Evolutionary conservation across 2,329 filamentous ascomycete species (phyloP).

Genomic region (Beauveria varroae): DNA sequence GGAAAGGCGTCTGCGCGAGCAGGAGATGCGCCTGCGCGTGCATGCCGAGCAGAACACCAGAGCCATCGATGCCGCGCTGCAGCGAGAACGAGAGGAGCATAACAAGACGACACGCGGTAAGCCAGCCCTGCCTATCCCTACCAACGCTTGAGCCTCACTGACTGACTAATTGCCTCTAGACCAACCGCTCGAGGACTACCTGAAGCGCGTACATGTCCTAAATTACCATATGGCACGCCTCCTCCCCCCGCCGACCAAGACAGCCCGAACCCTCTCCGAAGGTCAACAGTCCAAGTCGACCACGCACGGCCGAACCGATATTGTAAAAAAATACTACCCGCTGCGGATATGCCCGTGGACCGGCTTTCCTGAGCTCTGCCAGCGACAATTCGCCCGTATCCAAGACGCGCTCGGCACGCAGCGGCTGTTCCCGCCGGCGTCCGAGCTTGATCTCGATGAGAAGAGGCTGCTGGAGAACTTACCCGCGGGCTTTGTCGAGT

Average conservation of each 20-base stretch:
- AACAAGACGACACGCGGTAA: not conserved
- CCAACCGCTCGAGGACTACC: not conserved
- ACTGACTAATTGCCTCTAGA: not conserved
- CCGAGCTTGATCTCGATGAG: not conserved
- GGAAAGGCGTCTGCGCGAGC: not conserved
- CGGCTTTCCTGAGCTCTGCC: not conserved
- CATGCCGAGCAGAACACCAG: not conserved
- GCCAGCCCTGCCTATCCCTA: not conserved
- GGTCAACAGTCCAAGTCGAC: not conserved
- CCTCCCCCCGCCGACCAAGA: not conserved
- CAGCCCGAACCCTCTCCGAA: not conserved
- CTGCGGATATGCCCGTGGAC: not conserved
- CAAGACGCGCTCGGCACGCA: not conserved
- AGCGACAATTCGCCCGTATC: not conserved
- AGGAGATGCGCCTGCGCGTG: not conserved
- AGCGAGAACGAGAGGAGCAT: not conserved
- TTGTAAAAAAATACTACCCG: not conserved
- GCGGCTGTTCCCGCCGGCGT: not conserved
- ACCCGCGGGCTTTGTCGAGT: not conserved
- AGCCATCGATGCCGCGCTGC: not conserved
- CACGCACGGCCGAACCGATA: not conserved
- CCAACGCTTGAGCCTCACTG: not conserved
- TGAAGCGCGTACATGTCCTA: not conserved
- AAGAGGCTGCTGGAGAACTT: not conserved
- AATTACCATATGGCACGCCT: not conserved